Evolutionary conservation across 2,329 filamentous ascomycete species (phyloP).

Genomic region (Fusarium sp.): DNA sequence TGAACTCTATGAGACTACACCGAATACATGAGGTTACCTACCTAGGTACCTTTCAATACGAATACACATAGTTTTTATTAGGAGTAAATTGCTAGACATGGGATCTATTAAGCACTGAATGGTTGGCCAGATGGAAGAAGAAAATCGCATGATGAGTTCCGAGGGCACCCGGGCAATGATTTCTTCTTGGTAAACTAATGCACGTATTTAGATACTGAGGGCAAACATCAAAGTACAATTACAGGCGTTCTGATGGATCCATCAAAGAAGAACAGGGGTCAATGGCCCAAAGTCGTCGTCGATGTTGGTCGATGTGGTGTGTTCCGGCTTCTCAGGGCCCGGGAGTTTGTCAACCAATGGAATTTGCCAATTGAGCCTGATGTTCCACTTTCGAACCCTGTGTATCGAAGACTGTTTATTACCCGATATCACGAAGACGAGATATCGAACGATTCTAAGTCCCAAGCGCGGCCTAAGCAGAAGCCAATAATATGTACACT

Average conservation of each 20-base stretch:
- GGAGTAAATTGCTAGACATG: not conserved
- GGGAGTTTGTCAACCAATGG: conserved; percentile 31
- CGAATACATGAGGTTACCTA: not conserved
- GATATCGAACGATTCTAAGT: conserved; percentile 32
- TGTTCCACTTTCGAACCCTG: conserved; percentile 18
- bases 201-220: not conserved
- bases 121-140: conserved; percentile 38
- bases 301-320: conserved; percentile 16
- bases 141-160: conserved; percentile 45
- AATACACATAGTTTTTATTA: conserved; percentile 13
- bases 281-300: not conserved
- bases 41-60: conserved; percentile 6
- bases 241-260: not conserved
- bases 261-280: conserved; percentile 4
- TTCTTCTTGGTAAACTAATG: not conserved
- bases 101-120: conserved; percentile 31
- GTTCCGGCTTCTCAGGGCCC: conserved; percentile 27
- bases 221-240: not conserved
- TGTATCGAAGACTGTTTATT: conserved; percentile 15
- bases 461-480: conserved; percentile 11
- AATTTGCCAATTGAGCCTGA: not conserved
- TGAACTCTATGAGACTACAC: not conserved
- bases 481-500: not conserved
- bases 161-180: conserved; percentile 31
- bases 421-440: conserved; percentile 29